Base-by-base conservation (phyloP, 371 early-diverging fungal genomes). In the Rhizomucor pusillus region DNA sequence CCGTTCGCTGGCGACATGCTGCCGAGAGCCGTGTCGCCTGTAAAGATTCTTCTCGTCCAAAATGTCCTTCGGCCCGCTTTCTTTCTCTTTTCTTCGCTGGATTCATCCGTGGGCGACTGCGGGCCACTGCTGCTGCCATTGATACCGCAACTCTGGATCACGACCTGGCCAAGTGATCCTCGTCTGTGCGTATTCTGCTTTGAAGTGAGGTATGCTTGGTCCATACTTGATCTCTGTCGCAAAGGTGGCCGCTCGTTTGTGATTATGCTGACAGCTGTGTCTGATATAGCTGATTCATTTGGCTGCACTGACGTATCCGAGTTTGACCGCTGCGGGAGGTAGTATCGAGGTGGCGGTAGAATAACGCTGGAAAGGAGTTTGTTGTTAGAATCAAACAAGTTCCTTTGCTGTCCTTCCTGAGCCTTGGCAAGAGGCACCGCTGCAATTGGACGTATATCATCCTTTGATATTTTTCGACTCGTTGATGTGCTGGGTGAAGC, bases 31-130 rank as follows among this genome's bases (percentile, higher is more conserved):
- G 33, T 46, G 24, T 46, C 47, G 5, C 46, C 45, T 7, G 59
- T 37, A 22, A 61, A 65, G 29, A 65, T 48, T 45, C 65, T 70
- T n/a, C 56, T 52, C 18, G 67, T 51, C 73, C 73, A 73, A 36
- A 72, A 70, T 1, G 71, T 68, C 20, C 58, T 59, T 37, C 71
- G 49, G n/a, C 68, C 62, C 11, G 56, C 57, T 62, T 52, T 54
- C 44, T 54, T 65, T 61, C 12, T 43, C 25, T 47, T 69, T 47
- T 23, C 65, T 35, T 59, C 68, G 9, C 36, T 54, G 19, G 29
- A 23, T 33, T 41, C 55, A n/a, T 39, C 23, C 45, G 46, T 23
- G 48, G 50, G 36, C 34, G 37, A 18, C 35, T 35, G 14, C 19
- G 1, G 11, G 33, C 36, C 40, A 36, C 35, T 43, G 49, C 25